Base-by-base conservation (phyloP, 352 stramenopile species). In the Phytophthora macrochlamydospora region DNA sequence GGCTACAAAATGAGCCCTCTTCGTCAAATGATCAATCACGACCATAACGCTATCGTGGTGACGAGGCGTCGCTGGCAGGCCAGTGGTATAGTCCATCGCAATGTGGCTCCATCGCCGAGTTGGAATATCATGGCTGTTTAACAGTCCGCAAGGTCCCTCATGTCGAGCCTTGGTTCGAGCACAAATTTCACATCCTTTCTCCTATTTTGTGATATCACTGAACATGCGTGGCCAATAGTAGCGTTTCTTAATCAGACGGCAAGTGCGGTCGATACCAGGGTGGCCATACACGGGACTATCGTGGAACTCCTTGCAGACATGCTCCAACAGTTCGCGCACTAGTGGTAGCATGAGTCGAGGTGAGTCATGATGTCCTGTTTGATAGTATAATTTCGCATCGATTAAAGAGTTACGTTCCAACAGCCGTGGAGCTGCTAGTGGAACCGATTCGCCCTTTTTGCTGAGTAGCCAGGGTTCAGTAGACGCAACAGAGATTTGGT, bases 11-110 rank as follows among this genome's bases (percentile, higher is more conserved):
- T 43, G 37, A 7, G 37, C 37, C 12, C 37, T 50, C 35, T 63
- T 63, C 43, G 49, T 35, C 32, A 62, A 40, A 67, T 51, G 46
- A 46, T 63, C 56, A 71, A 56, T 67, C 60, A 62, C 67, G 37
- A 43, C 12, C 37, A 43, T 43, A 12, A 43, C 37, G 37, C 37
- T 43, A 12, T 43, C 37, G 12, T 43, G 12, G 37, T 12, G 7
- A 12, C 37, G 12, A 50, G 18, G 43, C 18, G 43, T 28, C 6
- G 12, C 43, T 24, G 43, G 18, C 24, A n/a, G 43, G 8, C 14
- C 6, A 8, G 14, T 14, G 14, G 24, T 50, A 8, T 28, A 29
- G 14, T 14, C 18, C 14, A 29, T 50, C 37, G 37, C 37, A 12
- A 7, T 43, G 37, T 50, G 11, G 8, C 8, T 50, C 43, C 43